Base-by-base conservation (phyloP, 1,139 yeast species). In the Blastobotrys elegans region DNA sequence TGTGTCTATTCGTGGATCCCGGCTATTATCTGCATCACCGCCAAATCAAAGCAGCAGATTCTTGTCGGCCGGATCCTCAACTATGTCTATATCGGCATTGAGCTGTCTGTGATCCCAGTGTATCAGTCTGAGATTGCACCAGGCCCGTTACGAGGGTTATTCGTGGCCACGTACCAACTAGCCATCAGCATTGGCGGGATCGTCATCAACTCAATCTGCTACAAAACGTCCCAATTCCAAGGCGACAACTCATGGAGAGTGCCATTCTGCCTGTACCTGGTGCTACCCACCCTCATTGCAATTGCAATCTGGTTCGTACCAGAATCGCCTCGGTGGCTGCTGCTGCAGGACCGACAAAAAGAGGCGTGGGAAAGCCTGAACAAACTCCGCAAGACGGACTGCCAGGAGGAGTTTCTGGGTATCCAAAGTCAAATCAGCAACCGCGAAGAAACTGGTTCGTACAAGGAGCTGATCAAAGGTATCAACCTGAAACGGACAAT, bases 261-360 rank as follows among this genome's bases (percentile, higher is more conserved):
- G 8, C 40, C 40, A 13, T 29, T 36, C 5, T 27, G 40, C n/a
- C 29, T 36, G n/a, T 36, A 21, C 17, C 21, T 20, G 16, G 29
- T 36, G 16, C 29, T 36, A 16, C 40, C 40, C 4, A 36, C 40
- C 13, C n/a, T 18, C 13, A 36, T 36, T 36, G 6, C 40, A 10
- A n/a, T 36, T 11, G 27, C 29, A n/a, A 22, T 36, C 27, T 36
- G 40, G 40, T 36, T 36, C 21, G 40, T 73, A 33, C 78, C 78
- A 4, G 78, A 74, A 58, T 71, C 77, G n/a, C 79, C 79, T 8
- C 66, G 77, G 56, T 74, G 76, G 75, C 64, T 74, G 40, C 58
- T 73, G 42, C 63, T 67, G 49, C 58, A 58, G 44, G 71, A 69
- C n/a, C 61, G 72, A 51, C 48, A 61, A 13, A 67, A 66, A 2